Percentiles rank a stretch among this genome's conserved stretches.
phyloP scores from a whole-genome alignment of 306 rosid species.

The Prunus mume region DNA sequence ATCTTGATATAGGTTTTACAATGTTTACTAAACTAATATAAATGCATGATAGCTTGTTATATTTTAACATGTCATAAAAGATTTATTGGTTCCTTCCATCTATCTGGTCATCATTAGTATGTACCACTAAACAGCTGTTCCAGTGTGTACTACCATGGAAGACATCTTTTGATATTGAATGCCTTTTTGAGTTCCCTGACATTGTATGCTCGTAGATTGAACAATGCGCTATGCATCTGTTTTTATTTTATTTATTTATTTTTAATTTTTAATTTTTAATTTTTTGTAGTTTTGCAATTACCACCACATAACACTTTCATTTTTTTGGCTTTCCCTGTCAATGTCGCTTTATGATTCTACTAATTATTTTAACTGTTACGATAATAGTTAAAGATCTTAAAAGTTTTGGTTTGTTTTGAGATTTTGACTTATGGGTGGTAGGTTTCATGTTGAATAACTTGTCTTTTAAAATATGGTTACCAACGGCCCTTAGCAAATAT shows the following conservation, averaged over 20 bases:
- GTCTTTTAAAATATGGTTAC: background rate
- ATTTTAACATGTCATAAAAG: background rate
- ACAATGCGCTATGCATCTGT: background rate
- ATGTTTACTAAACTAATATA: background rate
- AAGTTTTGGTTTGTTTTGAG: background rate
- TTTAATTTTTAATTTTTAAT: no score
- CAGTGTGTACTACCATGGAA: background rate
- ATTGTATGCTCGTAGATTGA: background rate
- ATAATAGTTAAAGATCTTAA: constrained; percentile 1
- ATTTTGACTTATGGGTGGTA: background rate
- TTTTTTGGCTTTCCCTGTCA: background rate
- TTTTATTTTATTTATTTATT: background rate
- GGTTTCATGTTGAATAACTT: background rate
- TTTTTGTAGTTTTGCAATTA: background rate
- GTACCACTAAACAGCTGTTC: background rate
- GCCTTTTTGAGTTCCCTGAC: background rate
- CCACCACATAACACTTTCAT: background rate
- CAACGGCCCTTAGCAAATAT: no score
- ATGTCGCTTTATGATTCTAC: background rate
- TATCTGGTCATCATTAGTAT: background rate
- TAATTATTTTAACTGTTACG: background rate
- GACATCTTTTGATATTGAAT: background rate
- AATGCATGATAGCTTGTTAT: background rate
- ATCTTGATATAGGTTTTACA: background rate
- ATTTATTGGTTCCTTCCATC: background rate